Evolutionary conservation across 805 yeast species (phyloP).

Genomic region (Nakazawaea ernobii): DNA sequence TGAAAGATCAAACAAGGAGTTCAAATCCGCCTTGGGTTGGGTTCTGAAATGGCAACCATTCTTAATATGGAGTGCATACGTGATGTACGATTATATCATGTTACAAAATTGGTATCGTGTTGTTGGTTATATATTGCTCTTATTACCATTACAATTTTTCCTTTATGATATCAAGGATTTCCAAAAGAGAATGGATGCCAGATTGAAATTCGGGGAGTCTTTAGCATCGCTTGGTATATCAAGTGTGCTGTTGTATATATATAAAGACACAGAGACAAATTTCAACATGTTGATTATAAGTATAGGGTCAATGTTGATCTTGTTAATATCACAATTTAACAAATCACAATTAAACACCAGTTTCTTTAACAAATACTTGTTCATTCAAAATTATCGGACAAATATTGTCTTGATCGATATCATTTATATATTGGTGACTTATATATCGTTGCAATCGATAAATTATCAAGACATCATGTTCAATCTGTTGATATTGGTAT

Average conservation of each 20-base stretch:
- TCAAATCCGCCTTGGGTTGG: constrained; percentile 9
- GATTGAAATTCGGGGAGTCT: neutral
- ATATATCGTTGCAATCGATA: neutral
- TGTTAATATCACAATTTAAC: constrained; percentile 25
- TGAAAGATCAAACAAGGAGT: constrained; percentile 16
- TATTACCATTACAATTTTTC: constrained; percentile 17
- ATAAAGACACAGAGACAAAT: constrained; percentile 10
- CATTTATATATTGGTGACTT: constrained; percentile 11
- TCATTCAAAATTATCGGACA: constrained; percentile 18
- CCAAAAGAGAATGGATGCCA: neutral
- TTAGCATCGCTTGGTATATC: neutral
- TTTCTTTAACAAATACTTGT: constrained; percentile 19
- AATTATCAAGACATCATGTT: constrained; percentile 2
- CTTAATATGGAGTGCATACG: constrained; percentile 13
- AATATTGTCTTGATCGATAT: constrained; percentile 19
- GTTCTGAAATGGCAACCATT: constrained; percentile 14
- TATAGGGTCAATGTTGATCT: constrained; percentile 23
- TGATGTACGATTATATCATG: constrained; percentile 13
- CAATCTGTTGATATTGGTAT: constrained; percentile 1
- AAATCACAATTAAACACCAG: constrained; percentile 11
- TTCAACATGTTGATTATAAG: constrained; percentile 24
- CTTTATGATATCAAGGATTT: constrained; percentile 12
- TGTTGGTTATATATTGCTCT: constrained; percentile 16
- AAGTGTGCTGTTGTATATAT: neutral
- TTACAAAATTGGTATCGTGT: neutral